These are phyloP conservation scores for Colletotrichum australisinense DNA, from an alignment of 2,329 filamentous ascomycete genomes.

Conservation along the genomic window DNA sequence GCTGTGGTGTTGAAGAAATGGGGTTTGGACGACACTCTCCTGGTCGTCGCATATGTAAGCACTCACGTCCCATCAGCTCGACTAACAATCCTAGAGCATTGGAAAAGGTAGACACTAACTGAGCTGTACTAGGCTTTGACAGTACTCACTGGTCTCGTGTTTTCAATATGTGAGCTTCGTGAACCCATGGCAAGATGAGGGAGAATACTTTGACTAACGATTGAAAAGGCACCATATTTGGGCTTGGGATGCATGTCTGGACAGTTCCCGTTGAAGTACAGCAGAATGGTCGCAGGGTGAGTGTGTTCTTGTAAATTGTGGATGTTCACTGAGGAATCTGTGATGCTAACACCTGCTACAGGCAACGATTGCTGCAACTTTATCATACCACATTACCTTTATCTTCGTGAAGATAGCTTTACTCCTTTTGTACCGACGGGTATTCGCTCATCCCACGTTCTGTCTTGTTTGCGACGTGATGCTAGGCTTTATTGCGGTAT, in stretches of 20 bases:
- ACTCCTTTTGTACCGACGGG: constrained; percentile 22
- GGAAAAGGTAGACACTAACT: background rate
- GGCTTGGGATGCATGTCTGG: constrained; percentile 18
- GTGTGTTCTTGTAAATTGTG: no score
- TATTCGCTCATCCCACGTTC: constrained; percentile 9
- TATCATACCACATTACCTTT: constrained; percentile 21
- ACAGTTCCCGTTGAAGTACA: background rate
- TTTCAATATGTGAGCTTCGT: background rate
- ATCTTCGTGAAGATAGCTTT: constrained; percentile 28
- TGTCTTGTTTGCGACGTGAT: constrained; percentile 15
- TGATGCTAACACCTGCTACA: background rate
- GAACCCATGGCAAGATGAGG: rapidly evolving
- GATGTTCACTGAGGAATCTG: no score
- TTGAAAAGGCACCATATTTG: constrained; percentile 7
- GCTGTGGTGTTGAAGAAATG: constrained; percentile 22
- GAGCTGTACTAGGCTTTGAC: background rate
- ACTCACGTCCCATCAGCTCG: background rate
- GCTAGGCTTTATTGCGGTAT: constrained; percentile 16
- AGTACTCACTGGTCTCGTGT: constrained; percentile 1
- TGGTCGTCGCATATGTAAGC: constrained; percentile 21
- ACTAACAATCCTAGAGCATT: background rate
- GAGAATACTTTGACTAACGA: background rate
- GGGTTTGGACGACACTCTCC: constrained; percentile 19
- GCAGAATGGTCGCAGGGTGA: constrained; percentile 2
- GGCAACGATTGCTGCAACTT: constrained; percentile 8